phyloP scores from a whole-genome alignment of 1,139 yeast genomes.

The Zygoascus hellenicus region DNA sequence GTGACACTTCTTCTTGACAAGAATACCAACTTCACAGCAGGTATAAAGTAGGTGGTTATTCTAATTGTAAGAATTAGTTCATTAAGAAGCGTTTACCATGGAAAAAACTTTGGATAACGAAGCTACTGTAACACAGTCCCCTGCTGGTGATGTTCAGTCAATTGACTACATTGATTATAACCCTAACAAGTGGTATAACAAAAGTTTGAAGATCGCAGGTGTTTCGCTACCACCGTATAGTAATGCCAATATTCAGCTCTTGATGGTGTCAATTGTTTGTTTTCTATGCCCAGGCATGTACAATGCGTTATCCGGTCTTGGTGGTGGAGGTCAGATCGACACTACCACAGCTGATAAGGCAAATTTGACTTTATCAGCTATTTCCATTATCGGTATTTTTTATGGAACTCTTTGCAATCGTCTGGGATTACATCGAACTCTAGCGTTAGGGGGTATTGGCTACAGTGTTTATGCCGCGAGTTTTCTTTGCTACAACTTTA shows the following conservation, averaged over 20 bases:
- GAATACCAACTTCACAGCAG: neutral
- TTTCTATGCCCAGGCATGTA: conserved; percentile 45
- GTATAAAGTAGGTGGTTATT: no score
- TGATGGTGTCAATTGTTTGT: conserved; percentile 28
- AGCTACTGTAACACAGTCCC: neutral
- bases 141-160: neutral
- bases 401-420: conserved; percentile 54
- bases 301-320: conserved; percentile 51
- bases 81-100: no score
- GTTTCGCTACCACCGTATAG: conserved; percentile 2
- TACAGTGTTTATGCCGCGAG: conserved; percentile 52
- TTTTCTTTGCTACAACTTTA: conserved; percentile 46
- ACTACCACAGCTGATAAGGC: conserved; percentile 41
- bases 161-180: conserved; percentile 1
- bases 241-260: conserved; percentile 26
- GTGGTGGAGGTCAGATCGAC: conserved; percentile 41
- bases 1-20: neutral
- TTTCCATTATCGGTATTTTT: conserved; percentile 50
- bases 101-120: neutral
- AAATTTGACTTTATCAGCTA: conserved; percentile 48
- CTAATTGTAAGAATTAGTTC: no score
- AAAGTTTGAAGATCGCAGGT: conserved; percentile 5
- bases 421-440: conserved; percentile 45
- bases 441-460: conserved; percentile 53
- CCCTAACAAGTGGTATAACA: conserved; percentile 7